These are phyloP conservation scores for Paraphysoderma sedebokerense DNA, from an alignment of 371 early-diverging fungal species.

Conservation along the genomic window DNA sequence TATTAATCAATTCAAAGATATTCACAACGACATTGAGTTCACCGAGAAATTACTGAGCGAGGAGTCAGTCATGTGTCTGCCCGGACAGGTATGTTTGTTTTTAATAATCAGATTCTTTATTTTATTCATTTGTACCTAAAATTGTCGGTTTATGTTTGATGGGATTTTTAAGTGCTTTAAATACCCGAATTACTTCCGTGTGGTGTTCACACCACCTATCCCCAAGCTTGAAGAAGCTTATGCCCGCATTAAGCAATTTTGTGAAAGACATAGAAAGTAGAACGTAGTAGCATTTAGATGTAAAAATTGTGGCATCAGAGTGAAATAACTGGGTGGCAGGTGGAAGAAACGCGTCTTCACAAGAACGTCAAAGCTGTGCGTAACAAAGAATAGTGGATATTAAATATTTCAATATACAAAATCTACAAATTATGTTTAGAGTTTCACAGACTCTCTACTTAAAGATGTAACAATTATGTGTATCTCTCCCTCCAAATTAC, in stretches of 20 bases:
- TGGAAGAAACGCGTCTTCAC: too few species aligned
- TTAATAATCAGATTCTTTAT: not conserved
- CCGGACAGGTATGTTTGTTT: constrained; percentile 43
- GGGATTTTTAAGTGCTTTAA: constrained; percentile 74
- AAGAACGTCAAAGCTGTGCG: too few species aligned
- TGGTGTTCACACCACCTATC: constrained; percentile 61
- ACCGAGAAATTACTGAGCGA: constrained; percentile 63
- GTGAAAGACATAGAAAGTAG: constrained; percentile 36
- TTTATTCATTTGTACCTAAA: not conserved
- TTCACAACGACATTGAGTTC: constrained; percentile 59
- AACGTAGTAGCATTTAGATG: too few species aligned
- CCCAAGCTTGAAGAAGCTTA: constrained; percentile 55
- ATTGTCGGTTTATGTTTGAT: not conserved
- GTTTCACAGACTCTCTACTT: too few species aligned
- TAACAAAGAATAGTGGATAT: too few species aligned
- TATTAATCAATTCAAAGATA: constrained; percentile 46
- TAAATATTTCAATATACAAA: too few species aligned
- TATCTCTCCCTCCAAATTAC: too few species aligned
- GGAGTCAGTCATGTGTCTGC: constrained; percentile 69
- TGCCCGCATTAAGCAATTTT: constrained; percentile 59
- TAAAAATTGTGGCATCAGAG: too few species aligned
- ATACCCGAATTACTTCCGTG: constrained; percentile 59
- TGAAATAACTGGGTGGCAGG: too few species aligned
- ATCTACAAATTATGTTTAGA: too few species aligned
- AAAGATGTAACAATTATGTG: too few species aligned